Base-by-base conservation (phyloP, 1,284 basidiomycete genomes). In the Mycena sp. region DNA sequence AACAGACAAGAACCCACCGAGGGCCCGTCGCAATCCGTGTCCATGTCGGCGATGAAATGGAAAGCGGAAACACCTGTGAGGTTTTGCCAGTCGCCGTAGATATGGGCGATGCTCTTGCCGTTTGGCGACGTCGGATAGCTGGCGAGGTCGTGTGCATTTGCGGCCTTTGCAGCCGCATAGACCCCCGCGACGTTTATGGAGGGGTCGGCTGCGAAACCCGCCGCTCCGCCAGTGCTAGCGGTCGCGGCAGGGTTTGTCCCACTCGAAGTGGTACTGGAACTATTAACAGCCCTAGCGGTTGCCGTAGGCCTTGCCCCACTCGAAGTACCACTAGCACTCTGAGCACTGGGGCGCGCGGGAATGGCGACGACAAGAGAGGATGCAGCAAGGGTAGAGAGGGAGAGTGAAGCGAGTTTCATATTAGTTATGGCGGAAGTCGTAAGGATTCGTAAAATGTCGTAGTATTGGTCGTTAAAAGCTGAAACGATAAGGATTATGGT, bases 1-100 rank as follows among this genome's bases (percentile, higher is more conserved):
- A 7, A 16, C 5, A 17, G 10, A 28, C 10, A 41, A 26, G 11
- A 6, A 52, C 64, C 56, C 4, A 69, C 68, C 58, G 68, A 62
- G 5, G 63, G 57, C 12, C 71, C 72, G 59, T 73, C 72, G 51
- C 72, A 72, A 56, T 73, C 71, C 1, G 68, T 59, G 46, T 72
- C 69, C 72, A 73, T 73, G 44, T 73, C 71, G 11, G 69, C 71
- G n/a, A 70, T 68, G 53, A 72, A 71, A 43, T 68, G 63, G 49
- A 69, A 67, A 12, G 69, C 67, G 30, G 67, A 62, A 25, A 67
- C 64, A 17, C 44, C 58, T 0, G 44, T 6, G 11, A 69, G 52
- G 17, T 67, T 65, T 58, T 50, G 29, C 67, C 70, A 68, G 32
- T 70, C 68, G 35, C 67, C 63, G 35, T 67, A 70, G 7, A 72